These are phyloP conservation scores for Aspergillus indologenus DNA, from an alignment of 495 filamentous ascomycete species.

Conservation along the genomic window DNA sequence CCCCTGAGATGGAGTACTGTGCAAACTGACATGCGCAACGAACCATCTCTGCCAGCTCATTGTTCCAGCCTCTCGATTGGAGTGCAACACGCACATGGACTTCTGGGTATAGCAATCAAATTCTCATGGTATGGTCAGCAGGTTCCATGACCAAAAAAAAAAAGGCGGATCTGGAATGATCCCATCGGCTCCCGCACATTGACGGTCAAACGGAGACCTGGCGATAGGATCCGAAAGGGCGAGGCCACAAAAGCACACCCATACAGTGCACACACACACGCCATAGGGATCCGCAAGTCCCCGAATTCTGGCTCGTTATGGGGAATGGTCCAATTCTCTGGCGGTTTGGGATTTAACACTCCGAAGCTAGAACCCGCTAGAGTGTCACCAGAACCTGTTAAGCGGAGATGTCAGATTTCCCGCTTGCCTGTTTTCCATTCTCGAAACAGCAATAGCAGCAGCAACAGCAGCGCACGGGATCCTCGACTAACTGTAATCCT, in stretches of 20 bases:
- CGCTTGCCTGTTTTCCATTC: neutral
- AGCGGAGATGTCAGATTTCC: constrained; percentile 22
- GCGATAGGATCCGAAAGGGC: neutral
- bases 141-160: too few species aligned
- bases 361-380: constrained; percentile 28
- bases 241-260: neutral
- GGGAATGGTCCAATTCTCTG: constrained; percentile 11
- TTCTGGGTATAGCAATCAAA: too few species aligned
- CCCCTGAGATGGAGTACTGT: neutral
- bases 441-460: neutral
- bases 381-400: constrained; percentile 25
- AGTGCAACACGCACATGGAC: neutral
- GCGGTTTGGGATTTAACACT: constrained; percentile 20
- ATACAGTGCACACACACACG: neutral
- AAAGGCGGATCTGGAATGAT: neutral
- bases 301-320: constrained; percentile 10
- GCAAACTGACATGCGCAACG: neutral
- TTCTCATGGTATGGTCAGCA: neutral
- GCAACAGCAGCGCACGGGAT: neutral
- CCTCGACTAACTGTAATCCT: neutral
- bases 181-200: neutral
- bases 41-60: neutral
- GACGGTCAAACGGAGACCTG: too few species aligned
- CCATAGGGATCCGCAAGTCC: constrained; percentile 4
- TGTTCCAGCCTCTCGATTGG: neutral